These are phyloP conservation scores for Phytophthora podocarpi DNA, from an alignment of 352 stramenopile species.

Conservation along the genomic window DNA sequence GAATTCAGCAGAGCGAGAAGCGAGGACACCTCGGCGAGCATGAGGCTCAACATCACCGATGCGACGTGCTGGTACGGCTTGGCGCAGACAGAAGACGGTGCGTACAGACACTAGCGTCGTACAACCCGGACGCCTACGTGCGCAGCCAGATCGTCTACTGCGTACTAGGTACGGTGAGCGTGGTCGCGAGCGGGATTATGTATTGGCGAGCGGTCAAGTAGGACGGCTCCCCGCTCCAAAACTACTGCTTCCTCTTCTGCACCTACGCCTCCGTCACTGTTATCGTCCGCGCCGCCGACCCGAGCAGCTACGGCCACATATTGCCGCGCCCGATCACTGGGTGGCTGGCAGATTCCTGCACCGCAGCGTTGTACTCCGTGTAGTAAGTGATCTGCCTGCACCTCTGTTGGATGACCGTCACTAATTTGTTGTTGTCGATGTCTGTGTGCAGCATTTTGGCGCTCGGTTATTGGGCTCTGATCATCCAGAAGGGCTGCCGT, in stretches of 20 bases:
- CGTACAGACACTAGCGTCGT: constrained; percentile 27
- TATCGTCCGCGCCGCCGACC: constrained; percentile 38
- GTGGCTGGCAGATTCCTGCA: constrained; percentile 43
- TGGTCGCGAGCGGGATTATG: constrained; percentile 19
- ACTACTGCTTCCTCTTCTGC: constrained; percentile 36
- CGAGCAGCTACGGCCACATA: constrained; percentile 35
- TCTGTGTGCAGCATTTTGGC: constrained; percentile 55
- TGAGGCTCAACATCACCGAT: constrained; percentile 34
- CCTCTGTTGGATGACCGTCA: background rate
- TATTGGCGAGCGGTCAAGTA: constrained; percentile 34
- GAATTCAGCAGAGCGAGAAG: constrained; percentile 1
- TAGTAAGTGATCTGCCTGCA: constrained; percentile 29
- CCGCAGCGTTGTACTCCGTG: constrained; percentile 42
- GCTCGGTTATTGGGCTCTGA: constrained; percentile 58
- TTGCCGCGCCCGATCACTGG: constrained; percentile 30
- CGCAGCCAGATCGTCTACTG: constrained; percentile 35
- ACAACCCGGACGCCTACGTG: constrained; percentile 27
- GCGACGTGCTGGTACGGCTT: constrained; percentile 36
- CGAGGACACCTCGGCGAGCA: no score
- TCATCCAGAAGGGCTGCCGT: constrained; percentile 51
- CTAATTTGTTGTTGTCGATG: background rate
- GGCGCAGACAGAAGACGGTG: constrained; percentile 25
- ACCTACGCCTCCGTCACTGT: constrained; percentile 39
- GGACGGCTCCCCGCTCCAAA: constrained; percentile 30
- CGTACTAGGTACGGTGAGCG: constrained; percentile 22